Base-by-base conservation (phyloP, 169 alveolate genomes). In the Theileria orientalis region DNA sequence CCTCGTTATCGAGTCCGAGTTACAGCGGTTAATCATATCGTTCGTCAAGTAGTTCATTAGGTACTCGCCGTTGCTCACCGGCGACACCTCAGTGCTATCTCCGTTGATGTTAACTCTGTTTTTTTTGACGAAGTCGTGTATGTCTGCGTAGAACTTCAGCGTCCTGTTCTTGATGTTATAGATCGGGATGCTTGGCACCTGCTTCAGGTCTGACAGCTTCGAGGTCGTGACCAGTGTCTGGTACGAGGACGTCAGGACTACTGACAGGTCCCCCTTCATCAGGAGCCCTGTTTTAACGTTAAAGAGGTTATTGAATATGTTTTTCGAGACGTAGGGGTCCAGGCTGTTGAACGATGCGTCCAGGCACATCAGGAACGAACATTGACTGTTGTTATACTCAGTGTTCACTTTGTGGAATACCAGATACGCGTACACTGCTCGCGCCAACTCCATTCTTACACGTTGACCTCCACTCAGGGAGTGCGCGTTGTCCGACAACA, bases 401-500 rank as follows among this genome's bases (percentile, higher is more conserved):
- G 46, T 69, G 47, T 70, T 77, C 1, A 72, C 74, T 70, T 61
- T 77, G 80, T 76, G 61, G 46, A 60, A 69, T 5, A 83, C 3
- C 75, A 83, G 21, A 21, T 74, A 75, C 5, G 83, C 85, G 75
- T 96, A 96, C 6, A 96, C 64, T 1, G 97, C 96, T 52, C 98
- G 66, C 9, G 98, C 98, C 61, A 96, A 84, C 66, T 94, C 79
- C 14, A 96, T 76, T 69, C 98, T 86, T 0, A 96, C 96, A 19
- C 94, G 86, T 72, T 96, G 95, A 0, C 98, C 98, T 62, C 97
- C 97, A 74, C 96, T 88, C 52, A 95, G 69, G 5, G 98, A 98
- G 6, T 47, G 64, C 3, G 75, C 86, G 33, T 69, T 63, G 41
- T 69, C 86, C 13, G 79, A 68, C 8, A 77, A 25, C 44, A 47